These are phyloP conservation scores for Lactifluus hygrophoroides DNA, from an alignment of 768 basidiomycete genomes.

Conservation along the genomic window DNA sequence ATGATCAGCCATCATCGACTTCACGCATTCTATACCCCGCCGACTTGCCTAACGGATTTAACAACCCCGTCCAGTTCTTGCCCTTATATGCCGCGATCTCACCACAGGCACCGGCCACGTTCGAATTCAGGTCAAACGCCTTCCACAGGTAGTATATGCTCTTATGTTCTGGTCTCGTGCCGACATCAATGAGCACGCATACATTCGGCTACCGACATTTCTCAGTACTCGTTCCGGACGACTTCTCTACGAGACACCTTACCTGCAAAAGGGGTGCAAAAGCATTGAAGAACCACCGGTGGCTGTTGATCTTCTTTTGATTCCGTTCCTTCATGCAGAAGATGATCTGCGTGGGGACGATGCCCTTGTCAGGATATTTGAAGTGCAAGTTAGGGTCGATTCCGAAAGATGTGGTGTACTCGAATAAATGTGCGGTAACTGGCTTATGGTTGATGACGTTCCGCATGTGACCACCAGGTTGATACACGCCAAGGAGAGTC, in stretches of 20 bases:
- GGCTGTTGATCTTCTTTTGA: conserved; percentile 94
- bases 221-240: neutral
- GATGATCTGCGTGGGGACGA: conserved; percentile 90
- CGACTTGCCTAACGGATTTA: conserved; percentile 72
- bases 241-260: conserved; percentile 16
- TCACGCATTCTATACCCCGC: neutral
- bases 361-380: conserved; percentile 85
- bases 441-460: conserved; percentile 64
- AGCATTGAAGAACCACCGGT: conserved; percentile 97
- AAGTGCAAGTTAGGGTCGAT: conserved; percentile 75
- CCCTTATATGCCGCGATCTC: conserved; percentile 93
- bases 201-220: conserved; percentile 61
- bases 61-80: conserved; percentile 66
- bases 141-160: conserved; percentile 96
- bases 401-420: conserved; percentile 78
- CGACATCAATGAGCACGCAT: conserved; percentile 88
- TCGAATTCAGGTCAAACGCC: conserved; percentile 84
- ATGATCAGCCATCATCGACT: neutral
- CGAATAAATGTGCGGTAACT: conserved; percentile 71
- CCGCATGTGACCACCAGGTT: conserved; percentile 53
- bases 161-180: conserved; percentile 81
- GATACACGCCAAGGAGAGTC: conserved; percentile 89
- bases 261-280: conserved; percentile 78
- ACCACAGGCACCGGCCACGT: conserved; percentile 94
- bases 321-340: conserved; percentile 91